phyloP scores from a whole-genome alignment of 345 rosid species.

The Ricinus communis region DNA sequence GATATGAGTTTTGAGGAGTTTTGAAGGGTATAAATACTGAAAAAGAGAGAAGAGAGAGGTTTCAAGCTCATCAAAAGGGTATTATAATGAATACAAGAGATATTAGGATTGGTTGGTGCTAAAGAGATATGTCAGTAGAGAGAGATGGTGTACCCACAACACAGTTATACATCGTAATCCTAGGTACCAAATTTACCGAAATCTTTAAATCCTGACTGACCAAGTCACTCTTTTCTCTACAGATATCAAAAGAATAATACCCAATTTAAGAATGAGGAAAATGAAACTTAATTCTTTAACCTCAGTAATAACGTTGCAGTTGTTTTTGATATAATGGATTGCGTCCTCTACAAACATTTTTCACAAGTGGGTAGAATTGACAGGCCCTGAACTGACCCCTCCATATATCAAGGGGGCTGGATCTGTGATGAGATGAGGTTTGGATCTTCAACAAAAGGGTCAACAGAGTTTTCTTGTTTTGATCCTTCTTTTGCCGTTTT shows the following conservation, averaged over 20 bases:
- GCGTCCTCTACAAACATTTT: conserved; percentile 44
- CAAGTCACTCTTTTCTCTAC: conserved; percentile 12
- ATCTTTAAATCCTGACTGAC: conserved; percentile 38
- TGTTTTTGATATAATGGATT: conserved; percentile 5
- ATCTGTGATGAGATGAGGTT: neutral
- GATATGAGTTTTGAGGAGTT: neutral
- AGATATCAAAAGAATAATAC: conserved; percentile 20
- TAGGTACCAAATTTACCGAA: conserved; percentile 42
- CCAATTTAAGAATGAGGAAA: conserved; percentile 19
- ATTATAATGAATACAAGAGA: conserved; percentile 23
- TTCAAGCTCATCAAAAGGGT: conserved; percentile 3
- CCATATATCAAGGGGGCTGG: conserved; percentile 4
- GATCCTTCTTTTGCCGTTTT: conserved; percentile 28
- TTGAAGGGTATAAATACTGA: conserved; percentile 1
- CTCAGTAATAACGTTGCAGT: conserved; percentile 26
- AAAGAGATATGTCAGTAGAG: conserved; percentile 4
- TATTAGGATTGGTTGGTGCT: conserved; percentile 28
- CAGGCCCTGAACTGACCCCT: conserved; percentile 20
- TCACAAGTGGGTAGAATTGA: conserved; percentile 28
- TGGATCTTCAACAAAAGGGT: conserved; percentile 20
- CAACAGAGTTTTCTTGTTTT: conserved; percentile 25
- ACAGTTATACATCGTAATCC: conserved; percentile 63
- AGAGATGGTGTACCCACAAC: conserved; percentile 37
- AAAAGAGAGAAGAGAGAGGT: neutral
- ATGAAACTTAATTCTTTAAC: neutral